Base-by-base conservation (phyloP, 2,329 filamentous ascomycete species). In the Ophiostoma quercus region DNA sequence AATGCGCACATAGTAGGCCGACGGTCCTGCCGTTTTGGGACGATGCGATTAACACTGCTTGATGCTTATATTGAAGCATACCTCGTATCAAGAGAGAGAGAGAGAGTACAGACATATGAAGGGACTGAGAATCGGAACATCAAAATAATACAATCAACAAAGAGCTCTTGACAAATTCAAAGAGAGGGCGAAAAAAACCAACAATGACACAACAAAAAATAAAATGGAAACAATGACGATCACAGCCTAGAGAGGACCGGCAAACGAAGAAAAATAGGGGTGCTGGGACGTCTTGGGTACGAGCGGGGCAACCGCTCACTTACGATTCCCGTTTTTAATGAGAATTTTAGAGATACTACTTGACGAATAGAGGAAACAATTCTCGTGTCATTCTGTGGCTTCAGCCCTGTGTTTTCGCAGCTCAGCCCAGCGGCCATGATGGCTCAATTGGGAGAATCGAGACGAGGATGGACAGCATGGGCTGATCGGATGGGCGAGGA, bases 191-290 rank as follows among this genome's bases (percentile, higher is more conserved):
- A 54, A 54, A 22, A 32, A 16, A 14, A 62, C 25, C 12, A 32
- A 12, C 5, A 25, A 62, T 32, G 7, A 16, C 12, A 32, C n/a
- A 32, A 7, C 25, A 9, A 51, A n/a, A 19, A 51, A 19, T 16
- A 69, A 34, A 66, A 51, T 32, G 22, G n/a, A 22, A 32, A 29
- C 63, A 62, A 14, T 8, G 47, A 12, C 68, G 51, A 69, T 67
- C 47, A 25, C 25, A 43, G 34, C 68, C 25, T 47, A 66, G 47
- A 67, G 41, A 43, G 22, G 62, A 25, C 43, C 63, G 47, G 37
- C 34, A 60, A 67, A 66, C 34, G 62, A 69, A 67, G 68, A 66
- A 66, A 67, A 29, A 62, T 62, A 62, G 57, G 57, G 57, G 57
- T 62, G 57, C 57, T 62, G 57, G 57, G 57, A 62, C 25, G 25